phyloP scores from a whole-genome alignment of 371 early-diverging fungal species.

The Rhizopus microsporus region DNA sequence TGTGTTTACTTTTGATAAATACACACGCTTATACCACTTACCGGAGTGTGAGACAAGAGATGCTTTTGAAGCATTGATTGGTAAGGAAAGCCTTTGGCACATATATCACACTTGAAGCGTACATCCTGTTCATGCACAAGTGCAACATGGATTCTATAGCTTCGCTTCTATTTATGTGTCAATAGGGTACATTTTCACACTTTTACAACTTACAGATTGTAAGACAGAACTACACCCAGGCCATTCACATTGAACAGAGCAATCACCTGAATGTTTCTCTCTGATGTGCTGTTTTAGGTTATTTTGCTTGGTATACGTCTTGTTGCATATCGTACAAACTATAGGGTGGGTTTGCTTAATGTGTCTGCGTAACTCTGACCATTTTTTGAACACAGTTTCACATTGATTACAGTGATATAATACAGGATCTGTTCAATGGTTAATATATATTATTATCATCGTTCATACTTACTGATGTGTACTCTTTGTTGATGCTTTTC shows the following conservation, averaged over 20 bases:
- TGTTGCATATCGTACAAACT: slow-evolving; percentile 56
- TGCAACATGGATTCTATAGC: slow-evolving; percentile 40
- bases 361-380: slow-evolving; percentile 65
- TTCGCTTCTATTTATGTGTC: slow-evolving; percentile 23
- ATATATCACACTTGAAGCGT: slow-evolving; percentile 50
- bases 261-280: slow-evolving; percentile 35
- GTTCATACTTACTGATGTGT: slow-evolving; percentile 50
- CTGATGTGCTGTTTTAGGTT: slow-evolving; percentile 46
- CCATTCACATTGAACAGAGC: slow-evolving; percentile 38
- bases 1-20: background rate
- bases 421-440: slow-evolving; percentile 26
- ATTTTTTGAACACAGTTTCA: slow-evolving; percentile 48
- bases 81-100: slow-evolving; percentile 54
- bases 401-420: slow-evolving; percentile 65
- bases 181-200: background rate
- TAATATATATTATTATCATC: background rate
- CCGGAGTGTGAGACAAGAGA: slow-evolving; percentile 28
- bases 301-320: slow-evolving; percentile 36
- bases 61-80: slow-evolving; percentile 60
- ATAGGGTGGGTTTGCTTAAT: slow-evolving; percentile 49
- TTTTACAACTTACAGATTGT: slow-evolving; percentile 28
- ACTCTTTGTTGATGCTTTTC: slow-evolving; percentile 50
- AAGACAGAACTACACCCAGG: slow-evolving; percentile 50
- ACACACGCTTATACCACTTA: slow-evolving; percentile 8
- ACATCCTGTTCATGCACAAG: slow-evolving; percentile 40